Base-by-base conservation (phyloP, 768 basidiomycete species). In the Trametes punicea region DNA sequence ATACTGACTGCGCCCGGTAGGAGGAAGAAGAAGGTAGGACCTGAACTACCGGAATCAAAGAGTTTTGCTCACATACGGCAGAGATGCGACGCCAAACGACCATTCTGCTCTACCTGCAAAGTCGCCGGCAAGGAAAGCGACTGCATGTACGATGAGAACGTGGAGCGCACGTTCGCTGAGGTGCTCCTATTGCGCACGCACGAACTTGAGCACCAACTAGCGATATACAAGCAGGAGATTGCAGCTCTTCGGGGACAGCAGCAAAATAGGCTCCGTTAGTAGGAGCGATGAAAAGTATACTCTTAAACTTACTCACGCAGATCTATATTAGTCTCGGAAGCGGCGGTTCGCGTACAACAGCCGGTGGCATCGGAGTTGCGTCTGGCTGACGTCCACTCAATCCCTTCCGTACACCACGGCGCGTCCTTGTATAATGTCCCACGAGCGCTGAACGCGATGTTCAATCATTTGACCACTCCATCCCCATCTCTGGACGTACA, bases 1-100 rank as follows among this genome's bases (percentile, higher is more conserved):
- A 30, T 18, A 46, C 29, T 46, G 29, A 51, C 34, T 16, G 41
- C 18, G 8, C 5, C 25, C 16, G 6, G 34, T 46, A 67, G 66
- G 55, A 59, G 58, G 40, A 67, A 67, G 58, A 67, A 67, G 56
- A 67, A 67, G 61, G 66, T 62, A 31, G n/a, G 34, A 33, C 4
- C n/a, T 3, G 4, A n/a, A n/a, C 6, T 16, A n/a, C 11, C 6
- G 25, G n/a, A 6, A 15, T 40, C 26, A 10, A 5, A 29, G 18
- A 13, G 27, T 16, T 25, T 4, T 16, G 26, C 42, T 57, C 23
- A 55, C 4, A 13, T 6, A 8, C 8, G 9, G 8, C 39, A 67
- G 66, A 67, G 61, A 64, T 67, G 66, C 30, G 66, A 67, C 21
- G 66, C 66, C 10, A 57, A 55, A 7, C 57, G 66, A 15, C 66